These are phyloP conservation scores for Arthrobotrys iridis DNA, from an alignment of 2,329 filamentous ascomycete genomes.

Conservation along the genomic window DNA sequence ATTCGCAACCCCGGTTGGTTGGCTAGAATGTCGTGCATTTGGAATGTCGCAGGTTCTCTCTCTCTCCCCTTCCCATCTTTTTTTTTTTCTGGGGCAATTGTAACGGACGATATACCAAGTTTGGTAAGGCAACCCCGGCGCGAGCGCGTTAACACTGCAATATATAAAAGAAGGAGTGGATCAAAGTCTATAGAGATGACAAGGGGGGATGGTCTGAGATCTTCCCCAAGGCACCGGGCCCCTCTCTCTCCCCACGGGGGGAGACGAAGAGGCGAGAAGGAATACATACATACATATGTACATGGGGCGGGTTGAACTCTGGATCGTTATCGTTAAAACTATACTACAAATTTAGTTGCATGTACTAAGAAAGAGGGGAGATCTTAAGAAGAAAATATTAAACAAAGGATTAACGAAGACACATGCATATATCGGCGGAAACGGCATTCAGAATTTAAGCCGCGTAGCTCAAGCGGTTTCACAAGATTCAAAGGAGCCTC, in stretches of 20 bases:
- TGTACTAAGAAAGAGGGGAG: too few relatives aligned
- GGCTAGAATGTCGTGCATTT: background rate
- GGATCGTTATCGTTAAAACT: too few relatives aligned
- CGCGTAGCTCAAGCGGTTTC: background rate
- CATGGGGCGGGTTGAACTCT: too few relatives aligned
- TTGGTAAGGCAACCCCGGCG: constrained; percentile 43
- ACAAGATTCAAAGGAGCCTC: background rate
- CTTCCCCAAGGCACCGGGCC: background rate
- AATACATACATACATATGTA: too few relatives aligned
- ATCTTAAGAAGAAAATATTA: too few relatives aligned
- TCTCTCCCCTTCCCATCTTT: constrained; percentile 9
- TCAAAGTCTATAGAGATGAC: too few relatives aligned
- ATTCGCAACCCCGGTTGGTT: constrained; percentile 20
- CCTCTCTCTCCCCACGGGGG: background rate
- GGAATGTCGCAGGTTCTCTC: background rate
- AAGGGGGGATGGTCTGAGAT: constrained; percentile 5
- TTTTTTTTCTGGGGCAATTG: constrained; percentile 5
- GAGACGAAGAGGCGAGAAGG: too few relatives aligned
- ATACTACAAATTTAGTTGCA: too few relatives aligned
- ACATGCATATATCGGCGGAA: too few relatives aligned
- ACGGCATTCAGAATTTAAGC: background rate
- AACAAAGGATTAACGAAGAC: too few relatives aligned
- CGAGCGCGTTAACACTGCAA: too few relatives aligned
- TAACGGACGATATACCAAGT: constrained; percentile 35
- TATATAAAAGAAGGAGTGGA: background rate